phyloP scores from a whole-genome alignment of 768 basidiomycete species.

The Hericium rajendrae region DNA sequence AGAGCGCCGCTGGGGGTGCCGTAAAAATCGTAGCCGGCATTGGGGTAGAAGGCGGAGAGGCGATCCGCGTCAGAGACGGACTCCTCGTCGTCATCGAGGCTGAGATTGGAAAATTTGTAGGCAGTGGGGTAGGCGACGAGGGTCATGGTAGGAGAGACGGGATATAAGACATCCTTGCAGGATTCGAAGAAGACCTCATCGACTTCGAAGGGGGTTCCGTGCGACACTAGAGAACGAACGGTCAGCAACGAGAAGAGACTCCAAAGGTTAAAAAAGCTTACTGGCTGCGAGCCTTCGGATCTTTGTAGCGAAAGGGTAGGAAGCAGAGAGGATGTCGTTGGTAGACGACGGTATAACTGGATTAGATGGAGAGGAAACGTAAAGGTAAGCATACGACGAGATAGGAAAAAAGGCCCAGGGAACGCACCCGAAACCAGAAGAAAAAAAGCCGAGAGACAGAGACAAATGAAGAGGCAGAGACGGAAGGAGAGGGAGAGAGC shows the following conservation, averaged over 20 bases:
- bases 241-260: not conserved
- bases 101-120: not conserved
- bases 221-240: not conserved
- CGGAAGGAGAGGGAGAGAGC: no score
- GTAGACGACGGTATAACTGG: not conserved
- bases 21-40: conserved; percentile 6
- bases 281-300: no score
- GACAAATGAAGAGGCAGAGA: no score
- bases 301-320: not conserved
- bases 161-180: no score
- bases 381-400: not conserved
- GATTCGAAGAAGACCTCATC: not conserved
- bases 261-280: not conserved
- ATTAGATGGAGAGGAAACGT: not conserved
- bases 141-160: not conserved
- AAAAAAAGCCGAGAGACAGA: no score
- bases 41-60: conserved; percentile 6
- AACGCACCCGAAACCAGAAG: no score
- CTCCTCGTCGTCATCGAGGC: no score
- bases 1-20: not conserved
- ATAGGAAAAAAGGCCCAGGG: no score
- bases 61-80: not conserved
- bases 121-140: not conserved
- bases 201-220: not conserved
- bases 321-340: not conserved